phyloP scores from a whole-genome alignment of 2,329 filamentous ascomycete genomes.

The Penicillium nordicum region DNA sequence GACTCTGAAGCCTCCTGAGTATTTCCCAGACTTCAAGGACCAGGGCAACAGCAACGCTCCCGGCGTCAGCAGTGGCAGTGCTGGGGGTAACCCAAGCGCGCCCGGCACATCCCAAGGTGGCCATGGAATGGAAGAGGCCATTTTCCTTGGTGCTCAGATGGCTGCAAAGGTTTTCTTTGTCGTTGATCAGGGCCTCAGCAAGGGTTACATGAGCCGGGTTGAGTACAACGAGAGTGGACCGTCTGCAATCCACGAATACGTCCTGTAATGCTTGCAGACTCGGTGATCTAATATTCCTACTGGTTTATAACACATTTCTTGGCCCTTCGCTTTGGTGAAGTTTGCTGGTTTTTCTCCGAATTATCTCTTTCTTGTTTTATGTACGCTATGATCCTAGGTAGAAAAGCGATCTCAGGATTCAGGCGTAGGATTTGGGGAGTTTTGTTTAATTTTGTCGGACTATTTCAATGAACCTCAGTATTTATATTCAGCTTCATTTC shows the following conservation, averaged over 20 bases:
- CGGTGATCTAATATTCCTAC: neutral
- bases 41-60: conserved; percentile 45
- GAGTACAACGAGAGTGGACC: conserved; percentile 68
- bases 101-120: conserved; percentile 24
- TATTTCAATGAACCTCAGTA: neutral
- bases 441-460: conserved; percentile 11
- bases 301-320: neutral
- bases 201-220: conserved; percentile 66
- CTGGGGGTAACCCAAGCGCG: conserved; percentile 31
- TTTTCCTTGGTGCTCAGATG: conserved; percentile 84
- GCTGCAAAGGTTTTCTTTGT: conserved; percentile 73
- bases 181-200: conserved; percentile 62
- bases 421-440: conserved; percentile 26
- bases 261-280: conserved; percentile 29
- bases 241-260: conserved; percentile 59
- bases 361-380: conserved; percentile 21
- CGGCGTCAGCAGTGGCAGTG: conserved; percentile 37
- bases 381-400: conserved; percentile 22
- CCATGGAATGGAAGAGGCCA: conserved; percentile 69
- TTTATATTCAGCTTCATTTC: neutral
- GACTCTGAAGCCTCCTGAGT: conserved; percentile 71
- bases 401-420: conserved; percentile 24
- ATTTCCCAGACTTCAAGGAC: conserved; percentile 89
- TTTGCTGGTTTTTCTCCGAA: conserved; percentile 4
- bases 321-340: conserved; percentile 8